Evolutionary conservation across 768 basidiomycete genomes (phyloP).

Genomic region (Fistulinella prunicolor): DNA sequence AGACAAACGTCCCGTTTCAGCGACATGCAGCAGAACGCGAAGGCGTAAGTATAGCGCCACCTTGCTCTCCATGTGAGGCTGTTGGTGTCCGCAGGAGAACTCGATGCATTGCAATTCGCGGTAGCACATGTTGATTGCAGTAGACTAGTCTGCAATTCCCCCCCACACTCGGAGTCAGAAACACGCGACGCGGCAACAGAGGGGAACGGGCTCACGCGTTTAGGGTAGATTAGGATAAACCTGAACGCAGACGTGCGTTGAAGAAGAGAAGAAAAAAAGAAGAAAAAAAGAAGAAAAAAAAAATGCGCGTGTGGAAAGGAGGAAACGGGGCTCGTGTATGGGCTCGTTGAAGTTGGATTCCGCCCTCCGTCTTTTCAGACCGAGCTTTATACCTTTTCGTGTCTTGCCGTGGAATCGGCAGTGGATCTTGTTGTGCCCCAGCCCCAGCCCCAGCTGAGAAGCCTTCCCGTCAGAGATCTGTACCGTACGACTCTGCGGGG

Average conservation of each 20-base stretch:
- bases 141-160: conserved; percentile 6
- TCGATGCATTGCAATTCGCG: conserved; percentile 38
- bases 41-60: conserved; percentile 23
- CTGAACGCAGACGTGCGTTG: neutral
- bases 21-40: conserved; percentile 22
- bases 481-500: conserved; percentile 11
- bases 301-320: neutral
- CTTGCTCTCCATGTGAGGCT: conserved; percentile 30
- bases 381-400: conserved; percentile 23
- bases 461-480: conserved; percentile 10
- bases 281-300: neutral
- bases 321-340: conserved; percentile 5
- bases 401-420: conserved; percentile 7
- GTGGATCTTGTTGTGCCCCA: conserved; percentile 1
- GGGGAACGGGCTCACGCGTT: conserved; percentile 13
- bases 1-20: conserved; percentile 1
- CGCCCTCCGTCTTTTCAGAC: neutral
- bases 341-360: conserved; percentile 6
- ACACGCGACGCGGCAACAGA: neutral
- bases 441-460: conserved; percentile 8
- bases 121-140: conserved; percentile 39
- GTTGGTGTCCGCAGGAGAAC: conserved; percentile 39
- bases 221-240: conserved; percentile 23
- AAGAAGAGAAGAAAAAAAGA: neutral
- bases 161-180: conserved; percentile 15